phyloP scores from a whole-genome alignment of 352 stramenopile species.

The Globisporangium recalcitrans region DNA sequence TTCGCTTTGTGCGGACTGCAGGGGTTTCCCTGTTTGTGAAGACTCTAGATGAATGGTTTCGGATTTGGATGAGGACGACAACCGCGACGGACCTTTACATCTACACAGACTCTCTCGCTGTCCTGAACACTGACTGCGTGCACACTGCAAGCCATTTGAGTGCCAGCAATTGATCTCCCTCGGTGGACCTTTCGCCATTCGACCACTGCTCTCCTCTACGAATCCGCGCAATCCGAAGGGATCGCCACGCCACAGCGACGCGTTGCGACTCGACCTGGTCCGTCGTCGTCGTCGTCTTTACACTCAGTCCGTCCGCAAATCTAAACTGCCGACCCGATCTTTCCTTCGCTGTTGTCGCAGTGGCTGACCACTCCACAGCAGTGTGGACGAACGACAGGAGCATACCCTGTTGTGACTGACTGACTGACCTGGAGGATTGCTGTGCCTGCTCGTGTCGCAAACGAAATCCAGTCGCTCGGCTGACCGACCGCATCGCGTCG shows the following conservation, averaged over 20 bases:
- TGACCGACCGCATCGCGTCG: slow-evolving; percentile 2
- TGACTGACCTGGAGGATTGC: neutral
- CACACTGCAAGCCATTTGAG: too few species aligned
- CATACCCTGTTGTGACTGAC: too few species aligned
- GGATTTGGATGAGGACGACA: too few species aligned
- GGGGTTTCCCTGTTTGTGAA: too few species aligned
- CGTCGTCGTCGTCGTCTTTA: neutral
- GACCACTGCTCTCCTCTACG: too few species aligned
- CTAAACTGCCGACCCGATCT: neutral
- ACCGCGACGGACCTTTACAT: too few species aligned
- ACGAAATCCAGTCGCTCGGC: slow-evolving; percentile 3
- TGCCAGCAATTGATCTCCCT: too few species aligned
- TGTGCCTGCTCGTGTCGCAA: slow-evolving; percentile 9
- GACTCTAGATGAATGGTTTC: too few species aligned
- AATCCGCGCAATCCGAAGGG: neutral
- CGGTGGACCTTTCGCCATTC: neutral
- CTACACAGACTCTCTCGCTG: too few species aligned
- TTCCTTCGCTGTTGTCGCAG: neutral
- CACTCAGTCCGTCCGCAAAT: neutral
- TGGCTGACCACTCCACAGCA: neutral
- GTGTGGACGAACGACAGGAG: neutral
- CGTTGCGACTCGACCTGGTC: neutral
- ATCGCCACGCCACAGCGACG: neutral
- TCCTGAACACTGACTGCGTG: too few species aligned
- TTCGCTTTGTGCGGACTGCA: too few species aligned